A percentile compares a stretch with the other conserved stretches of the same genome.
These are phyloP conservation scores for Candida taoyuanica DNA, from an alignment of 805 yeast species.

Conservation along the genomic window DNA sequence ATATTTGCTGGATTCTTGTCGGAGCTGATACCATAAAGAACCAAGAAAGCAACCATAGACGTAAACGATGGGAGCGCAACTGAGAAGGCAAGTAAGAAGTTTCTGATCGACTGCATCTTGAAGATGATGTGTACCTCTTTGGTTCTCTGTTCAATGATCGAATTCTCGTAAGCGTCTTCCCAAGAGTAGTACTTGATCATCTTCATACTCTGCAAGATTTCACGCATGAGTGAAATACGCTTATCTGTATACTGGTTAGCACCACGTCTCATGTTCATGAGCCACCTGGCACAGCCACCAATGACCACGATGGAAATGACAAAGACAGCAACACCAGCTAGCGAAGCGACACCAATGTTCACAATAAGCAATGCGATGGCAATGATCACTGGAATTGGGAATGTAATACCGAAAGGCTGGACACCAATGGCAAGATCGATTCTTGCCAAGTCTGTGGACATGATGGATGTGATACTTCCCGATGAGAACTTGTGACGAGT, in stretches of 20 bases:
- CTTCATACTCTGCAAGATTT: constrained; percentile 55
- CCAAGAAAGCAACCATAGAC: constrained; percentile 49
- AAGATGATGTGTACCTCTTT: constrained; percentile 55
- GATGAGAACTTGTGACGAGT: constrained; percentile 52
- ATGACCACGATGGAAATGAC: constrained; percentile 44
- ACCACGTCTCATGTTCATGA: constrained; percentile 47
- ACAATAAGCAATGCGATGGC: constrained; percentile 57
- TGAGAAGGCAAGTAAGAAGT: constrained; percentile 45
- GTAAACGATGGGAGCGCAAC: constrained; percentile 46
- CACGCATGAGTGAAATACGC: constrained; percentile 59
- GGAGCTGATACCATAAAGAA: constrained; percentile 34
- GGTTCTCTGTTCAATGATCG: constrained; percentile 47
- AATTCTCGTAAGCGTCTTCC: constrained; percentile 68
- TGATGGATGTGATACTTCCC: constrained; percentile 63
- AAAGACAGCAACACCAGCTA: constrained; percentile 60
- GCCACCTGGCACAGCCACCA: constrained; percentile 38
- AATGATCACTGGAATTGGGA: constrained; percentile 60
- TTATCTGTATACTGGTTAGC: constrained; percentile 61
- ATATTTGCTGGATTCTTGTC: constrained; percentile 53
- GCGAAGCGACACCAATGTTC: constrained; percentile 64
- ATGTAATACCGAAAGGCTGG: constrained; percentile 49
- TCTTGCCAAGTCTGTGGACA: constrained; percentile 74
- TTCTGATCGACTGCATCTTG: constrained; percentile 58
- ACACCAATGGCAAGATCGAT: constrained; percentile 65
- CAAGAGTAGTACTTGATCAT: constrained; percentile 81